Evolutionary conservation across 2,329 filamentous ascomycete species (phyloP).

Genomic region (Arthrobotrys entomopaga): DNA sequence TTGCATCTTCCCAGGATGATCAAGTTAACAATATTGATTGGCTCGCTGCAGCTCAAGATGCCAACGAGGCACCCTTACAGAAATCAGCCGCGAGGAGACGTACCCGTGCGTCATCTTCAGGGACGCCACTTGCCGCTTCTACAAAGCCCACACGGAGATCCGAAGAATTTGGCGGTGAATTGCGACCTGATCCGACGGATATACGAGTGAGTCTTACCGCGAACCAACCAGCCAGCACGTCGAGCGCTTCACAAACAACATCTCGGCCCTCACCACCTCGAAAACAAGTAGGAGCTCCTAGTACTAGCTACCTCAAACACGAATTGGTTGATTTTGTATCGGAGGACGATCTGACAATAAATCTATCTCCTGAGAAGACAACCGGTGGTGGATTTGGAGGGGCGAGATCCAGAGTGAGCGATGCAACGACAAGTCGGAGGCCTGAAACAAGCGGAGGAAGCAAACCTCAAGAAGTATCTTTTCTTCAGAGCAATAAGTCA

Average conservation of each 20-base stretch:
- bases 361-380: slow-evolving; percentile 19
- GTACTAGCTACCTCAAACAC: slow-evolving; percentile 40
- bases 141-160: not conserved
- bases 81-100: slow-evolving; percentile 18
- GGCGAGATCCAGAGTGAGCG: slow-evolving; percentile 1
- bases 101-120: slow-evolving; percentile 23
- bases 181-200: slow-evolving; percentile 17
- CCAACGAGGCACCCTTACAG: not conserved
- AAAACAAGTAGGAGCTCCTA: slow-evolving; percentile 20
- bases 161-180: slow-evolving; percentile 42
- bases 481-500: slow-evolving; percentile 36
- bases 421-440: not conserved
- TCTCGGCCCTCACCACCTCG: slow-evolving; percentile 5
- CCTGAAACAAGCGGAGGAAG: slow-evolving; percentile 11
- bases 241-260: slow-evolving; percentile 9
- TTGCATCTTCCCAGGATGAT: slow-evolving; percentile 14
- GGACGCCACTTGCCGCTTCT: slow-evolving; percentile 18
- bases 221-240: not conserved
- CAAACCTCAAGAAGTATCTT: slow-evolving; percentile 35
- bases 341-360: slow-evolving; percentile 45
- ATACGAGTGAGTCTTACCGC: slow-evolving; percentile 8
- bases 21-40: slow-evolving; percentile 26
- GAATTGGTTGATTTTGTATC: slow-evolving; percentile 48
- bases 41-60: slow-evolving; percentile 39
- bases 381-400: not conserved